A percentile compares a stretch with the other conserved stretches of the same genome.
These are phyloP conservation scores for Cerioporus squamosus DNA, from an alignment of 1,284 basidiomycete genomes.

Conservation along the genomic window DNA sequence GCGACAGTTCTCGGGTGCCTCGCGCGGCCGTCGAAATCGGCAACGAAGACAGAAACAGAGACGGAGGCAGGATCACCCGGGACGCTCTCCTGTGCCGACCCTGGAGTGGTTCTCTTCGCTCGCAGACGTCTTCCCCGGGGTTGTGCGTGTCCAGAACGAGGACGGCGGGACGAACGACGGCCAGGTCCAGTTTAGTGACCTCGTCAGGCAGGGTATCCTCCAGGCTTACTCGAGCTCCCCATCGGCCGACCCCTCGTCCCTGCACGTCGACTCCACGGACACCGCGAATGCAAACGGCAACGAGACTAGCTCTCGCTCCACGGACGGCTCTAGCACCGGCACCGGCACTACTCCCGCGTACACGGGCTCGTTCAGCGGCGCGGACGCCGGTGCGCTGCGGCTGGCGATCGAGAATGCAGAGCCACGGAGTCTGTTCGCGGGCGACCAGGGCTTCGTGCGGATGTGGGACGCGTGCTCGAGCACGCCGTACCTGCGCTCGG, in stretches of 20 bases:
- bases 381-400: slow-evolving; percentile 7
- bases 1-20: too few relatives aligned
- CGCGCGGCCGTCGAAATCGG: too few relatives aligned
- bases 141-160: slow-evolving; percentile 34
- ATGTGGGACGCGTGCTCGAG: slow-evolving; percentile 84
- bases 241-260: background rate
- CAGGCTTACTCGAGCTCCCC: slow-evolving; percentile 19
- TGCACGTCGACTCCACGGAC: background rate
- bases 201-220: slow-evolving; percentile 76
- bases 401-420: slow-evolving; percentile 16
- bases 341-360: background rate
- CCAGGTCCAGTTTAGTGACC: slow-evolving; percentile 77
- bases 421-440: slow-evolving; percentile 46
- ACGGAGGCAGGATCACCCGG: background rate
- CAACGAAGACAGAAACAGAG: background rate
- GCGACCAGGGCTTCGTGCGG: slow-evolving; percentile 70
- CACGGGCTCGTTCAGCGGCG: slow-evolving; percentile 1
- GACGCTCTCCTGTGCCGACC: background rate
- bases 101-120: slow-evolving; percentile 12
- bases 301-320: slow-evolving; percentile 24
- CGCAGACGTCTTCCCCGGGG: slow-evolving; percentile 4
- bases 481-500: slow-evolving; percentile 82
- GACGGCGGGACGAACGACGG: slow-evolving; percentile 52
- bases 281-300: background rate
- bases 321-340: background rate